Conservation (phyloP, 305 asterid species). For the Solanum hybrid region DNA sequence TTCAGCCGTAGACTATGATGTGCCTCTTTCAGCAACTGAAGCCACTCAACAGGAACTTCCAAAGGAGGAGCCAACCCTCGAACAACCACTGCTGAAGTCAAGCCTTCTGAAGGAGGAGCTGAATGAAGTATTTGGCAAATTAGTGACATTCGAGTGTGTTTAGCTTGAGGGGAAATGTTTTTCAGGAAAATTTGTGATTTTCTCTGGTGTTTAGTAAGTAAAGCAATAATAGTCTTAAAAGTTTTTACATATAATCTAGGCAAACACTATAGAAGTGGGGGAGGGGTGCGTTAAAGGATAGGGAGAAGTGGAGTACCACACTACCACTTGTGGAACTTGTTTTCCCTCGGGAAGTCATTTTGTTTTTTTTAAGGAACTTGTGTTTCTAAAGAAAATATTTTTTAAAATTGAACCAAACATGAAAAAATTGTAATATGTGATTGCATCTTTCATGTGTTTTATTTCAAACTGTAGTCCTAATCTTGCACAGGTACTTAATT, state of each 20-base stretch:
- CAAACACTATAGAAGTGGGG: neutral
- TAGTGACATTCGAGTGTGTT: no score
- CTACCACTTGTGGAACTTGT: neutral
- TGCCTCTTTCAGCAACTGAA: no score
- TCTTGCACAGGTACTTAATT: neutral
- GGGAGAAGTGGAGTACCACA: neutral
- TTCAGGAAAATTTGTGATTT: no score
- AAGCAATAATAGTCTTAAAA: no score
- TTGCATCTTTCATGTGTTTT: neutral
- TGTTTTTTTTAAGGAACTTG: neutral
- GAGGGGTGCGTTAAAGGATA: neutral
- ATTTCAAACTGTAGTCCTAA: neutral
- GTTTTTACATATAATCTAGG: neutral
- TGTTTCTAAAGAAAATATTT: neutral
- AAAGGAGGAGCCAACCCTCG: neutral
- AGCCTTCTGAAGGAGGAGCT: neutral
- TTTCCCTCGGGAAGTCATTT: neutral
- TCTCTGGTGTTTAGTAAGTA: no score
- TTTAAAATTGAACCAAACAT: neutral
- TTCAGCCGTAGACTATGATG: no score
- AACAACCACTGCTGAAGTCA: neutral
- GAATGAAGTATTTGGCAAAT: neutral
- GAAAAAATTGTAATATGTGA: neutral
- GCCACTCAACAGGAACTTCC: no score
- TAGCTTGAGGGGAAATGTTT: no score